Base-by-base conservation (phyloP, 192 early-diverging fungal genomes). In the Tieghemiomyces parasiticus region DNA sequence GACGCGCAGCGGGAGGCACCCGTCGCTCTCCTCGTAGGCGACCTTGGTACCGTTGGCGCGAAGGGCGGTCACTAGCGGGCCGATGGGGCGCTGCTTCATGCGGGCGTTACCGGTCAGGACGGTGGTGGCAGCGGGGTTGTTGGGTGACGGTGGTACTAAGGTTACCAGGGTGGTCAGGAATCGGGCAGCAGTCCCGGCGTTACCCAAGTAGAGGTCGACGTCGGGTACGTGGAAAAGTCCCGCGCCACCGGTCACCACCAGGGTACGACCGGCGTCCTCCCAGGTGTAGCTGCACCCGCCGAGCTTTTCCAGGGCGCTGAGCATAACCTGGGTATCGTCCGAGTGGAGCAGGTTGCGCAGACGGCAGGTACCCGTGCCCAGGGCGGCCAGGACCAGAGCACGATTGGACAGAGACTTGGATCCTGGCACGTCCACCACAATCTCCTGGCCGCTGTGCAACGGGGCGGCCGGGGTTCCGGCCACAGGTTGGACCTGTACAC, bases 331-430 rank as follows among this genome's bases (percentile, higher is more conserved):
- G 16, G 94, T 95, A 69, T 99, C 95, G 68, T 99, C 93, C 19
- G 95, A 99, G 64, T 92, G 89, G 59, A 99, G 74, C 42, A 99
- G 64, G 44, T 92, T 92, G 53, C 79, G 79, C 62, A 99, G 64
- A 26, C 87, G 79, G 67, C 87, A 90, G 32, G 73, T 74, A 35
- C 93, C 95, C 4, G 68, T 53, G 19, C 87, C 95, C 33, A 99
- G 68, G 28, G 95, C 89, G 33, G 93, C 92, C 50, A 99, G 67
- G 46, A 92, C 75, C 47, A 99, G 74, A 22, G 91, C 93, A 61
- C 95, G 84, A 79, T 99, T 98, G 20, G 93, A 96, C 51, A 99
- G 91, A 35, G 92, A 95, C 73, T 99, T 99, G 59, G 91, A 93
- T 3, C 93, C 93, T 4, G 93, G 92, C 26, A 92, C 71, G 26